Evolutionary conservation across 1,139 yeast species (phyloP).

Genomic region (Protomyces inundatus): DNA sequence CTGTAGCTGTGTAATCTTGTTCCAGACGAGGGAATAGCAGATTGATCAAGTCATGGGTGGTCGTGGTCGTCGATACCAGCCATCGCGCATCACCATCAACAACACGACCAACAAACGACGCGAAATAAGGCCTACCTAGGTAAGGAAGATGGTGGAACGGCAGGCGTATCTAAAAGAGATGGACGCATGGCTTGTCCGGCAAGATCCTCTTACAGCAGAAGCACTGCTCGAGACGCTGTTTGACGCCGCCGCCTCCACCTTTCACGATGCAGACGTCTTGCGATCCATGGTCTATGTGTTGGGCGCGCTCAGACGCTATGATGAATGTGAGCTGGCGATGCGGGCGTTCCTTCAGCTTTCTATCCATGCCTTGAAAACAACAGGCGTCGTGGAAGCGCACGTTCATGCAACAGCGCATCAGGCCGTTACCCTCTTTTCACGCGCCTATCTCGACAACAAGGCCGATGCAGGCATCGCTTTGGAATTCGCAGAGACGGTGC

Average conservation of each 20-base stretch:
- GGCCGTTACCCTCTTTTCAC: neutral
- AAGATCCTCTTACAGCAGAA: conserved; percentile 28
- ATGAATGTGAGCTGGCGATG: conserved; percentile 44
- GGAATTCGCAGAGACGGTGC: neutral
- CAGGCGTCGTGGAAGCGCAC: neutral
- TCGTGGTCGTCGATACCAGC: too few species aligned
- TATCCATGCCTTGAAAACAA: conserved; percentile 3
- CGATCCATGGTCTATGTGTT: conserved; percentile 40
- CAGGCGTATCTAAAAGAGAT: neutral
- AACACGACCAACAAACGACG: too few species aligned
- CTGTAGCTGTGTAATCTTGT: too few species aligned
- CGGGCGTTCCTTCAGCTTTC: conserved; percentile 44
- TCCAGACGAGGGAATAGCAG: too few species aligned
- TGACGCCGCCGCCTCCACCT: conserved; percentile 45
- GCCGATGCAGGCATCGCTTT: neutral
- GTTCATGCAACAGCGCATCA: neutral
- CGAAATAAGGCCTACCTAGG: too few species aligned
- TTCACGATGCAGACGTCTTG: conserved; percentile 47
- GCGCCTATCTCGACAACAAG: neutral
- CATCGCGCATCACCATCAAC: too few species aligned
- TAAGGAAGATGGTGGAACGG: neutral
- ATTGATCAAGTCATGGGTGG: too few species aligned
- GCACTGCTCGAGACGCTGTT: conserved; percentile 36
- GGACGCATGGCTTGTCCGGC: neutral
- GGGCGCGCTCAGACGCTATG: conserved; percentile 36